Evolutionary conservation across 2,329 filamentous ascomycete genomes (phyloP), one percentile per base, ranked within the genome.

Genomic region (Aspergillus pseudoglaucus): DNA sequence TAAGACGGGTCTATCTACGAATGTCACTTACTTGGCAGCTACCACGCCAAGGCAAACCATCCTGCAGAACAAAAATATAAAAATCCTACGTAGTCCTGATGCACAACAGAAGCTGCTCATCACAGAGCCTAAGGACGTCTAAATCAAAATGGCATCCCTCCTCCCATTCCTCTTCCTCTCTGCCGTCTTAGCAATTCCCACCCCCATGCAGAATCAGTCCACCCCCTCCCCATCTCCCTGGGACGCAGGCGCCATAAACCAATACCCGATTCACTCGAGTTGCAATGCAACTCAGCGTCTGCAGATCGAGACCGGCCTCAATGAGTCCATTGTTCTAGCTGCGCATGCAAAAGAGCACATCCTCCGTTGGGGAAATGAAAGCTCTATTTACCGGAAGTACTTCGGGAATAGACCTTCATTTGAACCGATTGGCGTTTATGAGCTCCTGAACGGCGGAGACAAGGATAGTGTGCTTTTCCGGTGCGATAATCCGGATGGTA

Each of bases 401-500:
- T 87, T 87, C 59, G 82, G 84, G 41, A 74, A 79, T 45, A 72
- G 72, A 1, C 71, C 80, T 3, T 80, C 81, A 2, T 75, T 76
- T 18, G 74, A 77, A 52, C 75, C 79, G 3, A 72, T 83, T 38
- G 84, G 84, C 4, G 83, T 80, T 72, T 84, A 76, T 54, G 78
- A 83, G 46, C 76, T 79, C 49, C 70, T 87, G 27, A 70, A 79
- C 56, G 73, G 74, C 39, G 81, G 75, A 1, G 76, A 85, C 64
- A 80, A 79, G 58, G 68, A 69, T 0, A 74, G 70, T 22, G 72
- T 83, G 41, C 60, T 81, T 15, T 86, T 87, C 72, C 79, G 83
- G 17, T 87, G 84, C 56, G 84, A 88, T 51, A 80, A 87, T 54
- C 76, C 80, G 0, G 84, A 87, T 55, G 68, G 74, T 17, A 87